Conservation (phyloP, 2,329 filamentous ascomycete genomes). For the Anthostomella pinea region DNA sequence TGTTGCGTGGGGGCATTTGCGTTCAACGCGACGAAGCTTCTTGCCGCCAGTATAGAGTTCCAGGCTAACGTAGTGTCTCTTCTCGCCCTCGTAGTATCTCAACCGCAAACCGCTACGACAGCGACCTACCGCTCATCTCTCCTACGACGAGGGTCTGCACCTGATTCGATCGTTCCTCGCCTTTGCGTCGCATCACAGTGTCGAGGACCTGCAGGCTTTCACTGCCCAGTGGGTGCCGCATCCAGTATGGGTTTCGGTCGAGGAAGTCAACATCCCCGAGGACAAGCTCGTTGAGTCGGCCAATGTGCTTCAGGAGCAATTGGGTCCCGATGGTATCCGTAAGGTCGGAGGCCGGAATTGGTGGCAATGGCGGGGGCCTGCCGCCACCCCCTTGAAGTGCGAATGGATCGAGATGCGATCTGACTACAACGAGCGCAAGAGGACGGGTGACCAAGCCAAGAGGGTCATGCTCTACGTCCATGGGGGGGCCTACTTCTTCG, state of each 20-base stretch:
- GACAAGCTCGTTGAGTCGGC: conserved; percentile 66
- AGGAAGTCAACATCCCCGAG: conserved; percentile 64
- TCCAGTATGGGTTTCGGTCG: conserved; percentile 81
- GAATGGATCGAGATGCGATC: conserved; percentile 97
- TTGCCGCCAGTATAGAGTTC: conserved; percentile 2
- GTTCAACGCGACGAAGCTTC: not conserved
- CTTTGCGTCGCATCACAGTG: conserved; percentile 82
- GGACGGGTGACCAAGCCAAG: conserved; percentile 55
- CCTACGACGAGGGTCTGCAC: conserved; percentile 89
- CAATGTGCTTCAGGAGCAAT: conserved; percentile 63
- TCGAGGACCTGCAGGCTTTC: conserved; percentile 91
- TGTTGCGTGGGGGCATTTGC: too few species aligned
- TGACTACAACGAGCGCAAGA: conserved; percentile 72
- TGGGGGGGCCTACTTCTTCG: conserved; percentile 93
- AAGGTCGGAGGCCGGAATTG: conserved; percentile 77
- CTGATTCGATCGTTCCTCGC: conserved; percentile 82
- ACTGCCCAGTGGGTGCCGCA: conserved; percentile 89
- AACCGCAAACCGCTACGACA: conserved; percentile 72
- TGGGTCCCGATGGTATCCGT: conserved; percentile 73
- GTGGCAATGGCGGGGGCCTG: conserved; percentile 87
- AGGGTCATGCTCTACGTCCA: conserved; percentile 93
- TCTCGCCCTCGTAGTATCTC: conserved; percentile 61
- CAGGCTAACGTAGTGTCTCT: conserved; percentile 18
- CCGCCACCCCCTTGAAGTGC: conserved; percentile 63
- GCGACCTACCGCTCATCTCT: conserved; percentile 85